Evolutionary conservation across 805 yeast genomes (phyloP).

Genomic region (Sugiyamaella boreocaroliniensis): DNA sequence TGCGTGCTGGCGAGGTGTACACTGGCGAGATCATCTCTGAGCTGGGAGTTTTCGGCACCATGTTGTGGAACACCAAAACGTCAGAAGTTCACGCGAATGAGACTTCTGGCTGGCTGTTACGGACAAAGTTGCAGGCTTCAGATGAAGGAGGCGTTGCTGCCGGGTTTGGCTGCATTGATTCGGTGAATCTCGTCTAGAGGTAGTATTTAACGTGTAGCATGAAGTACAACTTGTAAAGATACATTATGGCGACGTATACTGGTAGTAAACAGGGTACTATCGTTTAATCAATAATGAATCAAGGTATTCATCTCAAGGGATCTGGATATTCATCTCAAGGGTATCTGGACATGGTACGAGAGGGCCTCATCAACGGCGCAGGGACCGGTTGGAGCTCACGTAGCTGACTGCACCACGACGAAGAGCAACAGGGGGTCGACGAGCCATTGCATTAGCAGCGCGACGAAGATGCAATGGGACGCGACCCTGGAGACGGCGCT

Average conservation of each 20-base stretch:
- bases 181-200: slow-evolving; percentile 47
- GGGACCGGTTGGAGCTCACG: not conserved
- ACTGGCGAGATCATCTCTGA: slow-evolving; percentile 82
- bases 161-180: slow-evolving; percentile 95
- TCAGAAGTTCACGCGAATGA: slow-evolving; percentile 56
- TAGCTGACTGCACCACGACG: not conserved
- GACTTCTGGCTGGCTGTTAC: slow-evolving; percentile 74
- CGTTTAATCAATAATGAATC: no score
- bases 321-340: no score
- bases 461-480: not conserved
- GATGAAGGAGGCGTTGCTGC: slow-evolving; percentile 99
- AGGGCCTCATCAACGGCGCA: not conserved
- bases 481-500: slow-evolving; percentile 11
- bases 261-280: no score
- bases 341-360: no score
- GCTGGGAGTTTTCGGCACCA: slow-evolving; percentile 83
- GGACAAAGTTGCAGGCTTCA: slow-evolving; percentile 80
- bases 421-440: not conserved
- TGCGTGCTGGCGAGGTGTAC: slow-evolving; percentile 56
- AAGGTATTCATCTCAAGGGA: no score
- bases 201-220: not conserved
- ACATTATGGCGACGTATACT: no score
- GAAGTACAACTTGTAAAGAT: no score
- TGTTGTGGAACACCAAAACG: slow-evolving; percentile 59
- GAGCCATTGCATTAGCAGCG: not conserved